These are phyloP conservation scores for Neurospora sp. DNA, from an alignment of 2,329 filamentous ascomycete genomes.

Conservation along the genomic window DNA sequence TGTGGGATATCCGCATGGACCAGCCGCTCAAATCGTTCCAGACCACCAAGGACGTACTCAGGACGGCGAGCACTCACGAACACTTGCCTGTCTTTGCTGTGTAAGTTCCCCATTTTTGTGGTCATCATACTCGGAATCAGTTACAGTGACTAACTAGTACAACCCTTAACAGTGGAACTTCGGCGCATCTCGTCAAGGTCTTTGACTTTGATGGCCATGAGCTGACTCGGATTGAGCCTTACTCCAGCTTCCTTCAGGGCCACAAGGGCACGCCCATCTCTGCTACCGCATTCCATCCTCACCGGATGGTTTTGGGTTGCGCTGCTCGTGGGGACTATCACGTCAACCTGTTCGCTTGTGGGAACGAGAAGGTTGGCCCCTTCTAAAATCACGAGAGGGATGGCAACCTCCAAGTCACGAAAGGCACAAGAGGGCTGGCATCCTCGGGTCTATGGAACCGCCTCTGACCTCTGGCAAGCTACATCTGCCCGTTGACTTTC, in stretches of 20 bases:
- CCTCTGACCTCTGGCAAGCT: neutral
- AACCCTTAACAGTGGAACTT: conserved; percentile 60
- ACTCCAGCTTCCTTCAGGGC: conserved; percentile 78
- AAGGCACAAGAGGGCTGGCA: neutral
- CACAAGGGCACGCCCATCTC: conserved; percentile 75
- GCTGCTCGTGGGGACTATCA: conserved; percentile 81
- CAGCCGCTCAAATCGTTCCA: conserved; percentile 63
- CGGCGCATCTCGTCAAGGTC: conserved; percentile 77
- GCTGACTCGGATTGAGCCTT: conserved; percentile 79
- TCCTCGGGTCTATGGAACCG: neutral
- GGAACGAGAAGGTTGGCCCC: conserved; percentile 29
- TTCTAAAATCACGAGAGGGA: neutral
- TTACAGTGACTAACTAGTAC: conserved; percentile 19
- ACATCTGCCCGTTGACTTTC: neutral
- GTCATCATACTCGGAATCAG: neutral
- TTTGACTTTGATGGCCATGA: conserved; percentile 80
- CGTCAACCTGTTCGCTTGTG: conserved; percentile 77
- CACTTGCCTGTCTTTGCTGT: conserved; percentile 92
- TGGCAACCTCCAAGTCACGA: neutral
- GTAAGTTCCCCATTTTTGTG: conserved; percentile 43
- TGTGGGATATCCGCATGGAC: conserved; percentile 94
- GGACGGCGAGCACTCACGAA: conserved; percentile 87
- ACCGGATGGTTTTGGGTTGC: conserved; percentile 82
- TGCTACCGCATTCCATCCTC: conserved; percentile 88
- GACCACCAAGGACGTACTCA: conserved; percentile 66